phyloP scores from a whole-genome alignment of 2,329 filamentous ascomycete genomes.

The Microascus cirrosus region DNA sequence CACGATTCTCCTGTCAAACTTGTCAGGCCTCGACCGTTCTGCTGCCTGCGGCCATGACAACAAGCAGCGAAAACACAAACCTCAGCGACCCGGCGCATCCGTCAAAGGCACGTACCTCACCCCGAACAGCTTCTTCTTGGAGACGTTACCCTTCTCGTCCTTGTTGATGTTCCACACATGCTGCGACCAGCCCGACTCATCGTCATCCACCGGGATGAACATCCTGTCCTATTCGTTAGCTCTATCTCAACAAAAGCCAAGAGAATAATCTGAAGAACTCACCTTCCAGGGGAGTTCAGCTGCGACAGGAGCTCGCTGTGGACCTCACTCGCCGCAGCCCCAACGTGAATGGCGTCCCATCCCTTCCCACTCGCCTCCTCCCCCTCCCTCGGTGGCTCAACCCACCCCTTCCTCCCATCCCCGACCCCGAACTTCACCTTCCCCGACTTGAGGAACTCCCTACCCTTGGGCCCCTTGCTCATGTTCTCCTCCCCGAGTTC shows the following conservation, averaged over 20 bases:
- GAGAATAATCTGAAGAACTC: constrained; percentile 9
- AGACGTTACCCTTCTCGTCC: constrained; percentile 50
- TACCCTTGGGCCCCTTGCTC: constrained; percentile 47
- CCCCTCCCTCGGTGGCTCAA: constrained; percentile 29
- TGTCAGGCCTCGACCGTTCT: neutral
- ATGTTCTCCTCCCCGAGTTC: constrained; percentile 56
- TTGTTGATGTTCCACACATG: constrained; percentile 68
- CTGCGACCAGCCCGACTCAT: constrained; percentile 35
- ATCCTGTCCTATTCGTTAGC: constrained; percentile 30
- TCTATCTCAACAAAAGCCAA: neutral
- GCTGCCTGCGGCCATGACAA: neutral
- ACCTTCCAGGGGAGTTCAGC: constrained; percentile 64
- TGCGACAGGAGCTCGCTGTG: constrained; percentile 67
- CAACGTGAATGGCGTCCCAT: constrained; percentile 94
- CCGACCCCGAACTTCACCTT: constrained; percentile 62
- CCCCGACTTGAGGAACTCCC: constrained; percentile 47
- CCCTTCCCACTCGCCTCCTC: constrained; percentile 36
- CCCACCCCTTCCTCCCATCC: constrained; percentile 61
- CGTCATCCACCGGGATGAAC: constrained; percentile 65
- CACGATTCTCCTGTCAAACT: neutral
- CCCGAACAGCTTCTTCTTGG: constrained; percentile 51
- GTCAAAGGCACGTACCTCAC: constrained; percentile 71
- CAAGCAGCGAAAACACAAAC: neutral
- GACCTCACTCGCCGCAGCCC: constrained; percentile 67
- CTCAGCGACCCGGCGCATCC: constrained; percentile 40